Percentiles rank a stretch among this genome's conserved stretches.
Evolutionary conservation across 352 stramenopile species (phyloP).

Genomic region (Globisporangium mamillatum): DNA sequence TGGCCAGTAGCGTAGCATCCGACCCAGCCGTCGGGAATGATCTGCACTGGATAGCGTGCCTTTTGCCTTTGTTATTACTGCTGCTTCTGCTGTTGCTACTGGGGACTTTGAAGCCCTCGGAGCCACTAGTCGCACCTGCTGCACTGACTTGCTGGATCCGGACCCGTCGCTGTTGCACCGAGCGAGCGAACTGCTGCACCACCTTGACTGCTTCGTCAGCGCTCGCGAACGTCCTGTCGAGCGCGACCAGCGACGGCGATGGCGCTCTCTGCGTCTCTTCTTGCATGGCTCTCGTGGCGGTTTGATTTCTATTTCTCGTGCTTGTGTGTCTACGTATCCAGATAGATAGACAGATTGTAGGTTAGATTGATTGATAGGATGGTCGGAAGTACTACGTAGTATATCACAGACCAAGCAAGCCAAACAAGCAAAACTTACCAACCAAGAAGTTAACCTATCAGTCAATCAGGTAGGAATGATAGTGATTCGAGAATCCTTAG

Average conservation of each 20-base stretch:
- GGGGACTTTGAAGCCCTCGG: not conserved
- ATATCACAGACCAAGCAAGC: not conserved
- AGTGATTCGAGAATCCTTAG: not conserved
- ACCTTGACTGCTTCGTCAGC: slow-evolving; percentile 30
- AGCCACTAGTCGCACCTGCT: not conserved
- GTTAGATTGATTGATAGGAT: not conserved
- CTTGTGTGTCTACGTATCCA: not conserved
- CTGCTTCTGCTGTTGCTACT: not conserved
- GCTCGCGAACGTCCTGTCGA: not conserved
- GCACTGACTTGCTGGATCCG: slow-evolving; percentile 8
- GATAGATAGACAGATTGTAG: not conserved
- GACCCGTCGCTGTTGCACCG: slow-evolving; percentile 46
- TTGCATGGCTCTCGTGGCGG: not conserved
- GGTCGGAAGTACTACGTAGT: not conserved
- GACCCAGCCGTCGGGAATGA: not conserved
- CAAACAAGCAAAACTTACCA: not conserved
- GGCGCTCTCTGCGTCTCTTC: not conserved
- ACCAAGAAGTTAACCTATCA: slow-evolving; percentile 5
- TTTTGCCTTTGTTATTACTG: not conserved
- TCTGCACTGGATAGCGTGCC: not conserved
- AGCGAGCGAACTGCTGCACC: slow-evolving; percentile 51
- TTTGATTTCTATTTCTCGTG: not conserved
- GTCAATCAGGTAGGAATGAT: slow-evolving; percentile 6
- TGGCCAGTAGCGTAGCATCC: not conserved
- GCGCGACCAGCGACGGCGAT: not conserved